Percentiles rank a stretch among this genome's conserved stretches.
These are phyloP conservation scores for Stachybotrys chartarum DNA, from an alignment of 2,329 filamentous ascomycete species.

Conservation along the genomic window DNA sequence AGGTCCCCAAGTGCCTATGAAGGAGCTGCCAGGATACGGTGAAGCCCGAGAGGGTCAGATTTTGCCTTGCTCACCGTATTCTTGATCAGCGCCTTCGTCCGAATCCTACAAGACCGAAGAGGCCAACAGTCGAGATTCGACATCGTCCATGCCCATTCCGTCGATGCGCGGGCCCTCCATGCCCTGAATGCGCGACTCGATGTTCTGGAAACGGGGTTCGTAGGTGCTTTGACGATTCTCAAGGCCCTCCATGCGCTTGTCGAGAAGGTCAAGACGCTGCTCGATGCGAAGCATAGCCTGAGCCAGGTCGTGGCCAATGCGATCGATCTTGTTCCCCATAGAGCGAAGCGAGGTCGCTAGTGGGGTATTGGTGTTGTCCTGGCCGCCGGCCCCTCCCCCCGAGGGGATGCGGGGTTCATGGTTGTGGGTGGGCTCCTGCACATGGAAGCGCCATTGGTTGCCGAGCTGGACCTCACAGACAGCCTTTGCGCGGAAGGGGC, in stretches of 20 bases:
- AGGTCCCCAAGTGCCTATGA: too few species aligned
- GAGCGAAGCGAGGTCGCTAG: conserved; percentile 51
- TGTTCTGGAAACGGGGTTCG: conserved; percentile 36
- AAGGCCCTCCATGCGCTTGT: conserved; percentile 48
- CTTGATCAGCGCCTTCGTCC: conserved; percentile 4
- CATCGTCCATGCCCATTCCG: conserved; percentile 36
- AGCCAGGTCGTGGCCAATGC: conserved; percentile 47
- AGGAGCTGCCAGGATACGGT: too few species aligned
- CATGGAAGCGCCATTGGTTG: conserved; percentile 57
- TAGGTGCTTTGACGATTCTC: conserved; percentile 37
- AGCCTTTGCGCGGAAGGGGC: conserved; percentile 56
- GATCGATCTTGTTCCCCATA: conserved; percentile 53
- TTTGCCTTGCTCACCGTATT: too few species aligned
- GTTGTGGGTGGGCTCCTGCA: conserved; percentile 54
- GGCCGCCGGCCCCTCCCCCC: conserved; percentile 42
- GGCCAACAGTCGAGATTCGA: conserved; percentile 35
- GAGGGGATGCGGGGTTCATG: conserved; percentile 52
- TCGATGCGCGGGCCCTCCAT: conserved; percentile 36
- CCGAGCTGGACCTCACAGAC: conserved; percentile 56
- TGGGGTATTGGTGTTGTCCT: conserved; percentile 51
- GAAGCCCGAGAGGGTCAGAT: too few species aligned
- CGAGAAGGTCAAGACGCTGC: conserved; percentile 41
- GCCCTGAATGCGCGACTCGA: conserved; percentile 33
- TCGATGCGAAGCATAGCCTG: conserved; percentile 46
- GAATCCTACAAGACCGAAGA: conserved; percentile 33